phyloP scores from a whole-genome alignment of 495 filamentous ascomycete species.

The Trichocladium uniseriatum region DNA sequence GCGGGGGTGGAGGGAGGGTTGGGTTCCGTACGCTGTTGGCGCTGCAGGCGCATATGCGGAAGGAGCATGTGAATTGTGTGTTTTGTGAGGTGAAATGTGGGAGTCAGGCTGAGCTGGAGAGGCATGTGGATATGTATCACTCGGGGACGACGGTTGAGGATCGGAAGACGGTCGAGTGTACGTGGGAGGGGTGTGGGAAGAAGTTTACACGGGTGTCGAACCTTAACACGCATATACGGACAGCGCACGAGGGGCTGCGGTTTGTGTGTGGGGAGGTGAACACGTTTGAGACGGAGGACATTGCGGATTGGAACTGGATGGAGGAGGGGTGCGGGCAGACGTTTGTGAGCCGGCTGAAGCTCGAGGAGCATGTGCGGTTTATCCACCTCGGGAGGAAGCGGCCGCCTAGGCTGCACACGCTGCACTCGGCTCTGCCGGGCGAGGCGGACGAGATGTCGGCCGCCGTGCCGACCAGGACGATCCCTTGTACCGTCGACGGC shows the following conservation, averaged over 20 bases:
- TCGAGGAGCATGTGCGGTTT: conserved; percentile 74
- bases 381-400: conserved; percentile 55
- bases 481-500: conserved; percentile 10
- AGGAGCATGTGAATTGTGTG: conserved; percentile 62
- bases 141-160: conserved; percentile 51
- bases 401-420: conserved; percentile 29
- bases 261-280: conserved; percentile 68
- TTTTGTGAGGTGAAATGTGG: conserved; percentile 59
- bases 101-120: conserved; percentile 50
- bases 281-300: conserved; percentile 45
- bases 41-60: conserved; percentile 61
- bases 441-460: conserved; percentile 24
- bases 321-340: conserved; percentile 57
- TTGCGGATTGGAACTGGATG: conserved; percentile 52
- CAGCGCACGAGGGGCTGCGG: conserved; percentile 58
- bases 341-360: conserved; percentile 59
- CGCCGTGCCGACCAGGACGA: conserved; percentile 13
- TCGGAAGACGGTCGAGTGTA: conserved; percentile 54
- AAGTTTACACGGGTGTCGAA: conserved; percentile 72
- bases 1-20: conserved; percentile 19
- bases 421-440: conserved; percentile 15
- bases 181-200: conserved; percentile 53
- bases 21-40: conserved; percentile 63
- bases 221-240: conserved; percentile 65
- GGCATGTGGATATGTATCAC: conserved; percentile 63